Evolutionary conservation across 345 rosid genomes (phyloP).

Genomic region (Populus ilicifolia): DNA sequence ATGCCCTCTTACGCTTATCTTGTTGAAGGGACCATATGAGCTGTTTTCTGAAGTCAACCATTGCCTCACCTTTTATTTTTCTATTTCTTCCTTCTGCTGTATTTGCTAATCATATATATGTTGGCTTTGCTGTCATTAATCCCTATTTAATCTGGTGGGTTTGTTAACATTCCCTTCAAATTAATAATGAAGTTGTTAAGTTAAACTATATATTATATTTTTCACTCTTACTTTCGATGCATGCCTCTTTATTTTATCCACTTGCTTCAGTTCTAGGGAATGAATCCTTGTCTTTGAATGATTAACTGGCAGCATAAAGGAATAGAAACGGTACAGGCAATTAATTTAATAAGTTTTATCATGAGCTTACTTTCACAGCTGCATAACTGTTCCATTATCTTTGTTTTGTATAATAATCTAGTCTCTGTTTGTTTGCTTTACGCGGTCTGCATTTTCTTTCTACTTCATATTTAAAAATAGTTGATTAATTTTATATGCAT

Average conservation of each 20-base stretch:
- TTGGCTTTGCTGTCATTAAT: not conserved
- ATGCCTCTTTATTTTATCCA: not conserved
- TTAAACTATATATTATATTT: not conserved
- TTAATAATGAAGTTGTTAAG: not conserved
- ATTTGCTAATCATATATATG: not conserved
- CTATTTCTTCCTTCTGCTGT: not conserved
- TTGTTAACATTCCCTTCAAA: not conserved
- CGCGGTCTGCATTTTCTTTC: too few species aligned
- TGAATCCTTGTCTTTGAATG: conserved; percentile 20
- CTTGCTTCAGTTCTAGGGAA: conserved; percentile 1
- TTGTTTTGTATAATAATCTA: not conserved
- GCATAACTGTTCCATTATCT: conserved; percentile 14
- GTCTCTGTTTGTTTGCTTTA: too few species aligned
- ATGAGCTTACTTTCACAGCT: not conserved
- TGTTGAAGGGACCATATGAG: conserved; percentile 22
- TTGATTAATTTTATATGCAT: too few species aligned
- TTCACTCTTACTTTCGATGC: not conserved
- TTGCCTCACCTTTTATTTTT: conserved; percentile 5
- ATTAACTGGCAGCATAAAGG: not conserved
- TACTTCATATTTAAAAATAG: too few species aligned
- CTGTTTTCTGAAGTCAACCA: conserved; percentile 47
- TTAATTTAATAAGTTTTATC: not conserved
- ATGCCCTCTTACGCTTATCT: conserved; percentile 19
- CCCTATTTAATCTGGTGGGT: not conserved
- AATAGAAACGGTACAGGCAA: not conserved